phyloP scores from a whole-genome alignment of 805 yeast species.

The Starmera caribaea region DNA sequence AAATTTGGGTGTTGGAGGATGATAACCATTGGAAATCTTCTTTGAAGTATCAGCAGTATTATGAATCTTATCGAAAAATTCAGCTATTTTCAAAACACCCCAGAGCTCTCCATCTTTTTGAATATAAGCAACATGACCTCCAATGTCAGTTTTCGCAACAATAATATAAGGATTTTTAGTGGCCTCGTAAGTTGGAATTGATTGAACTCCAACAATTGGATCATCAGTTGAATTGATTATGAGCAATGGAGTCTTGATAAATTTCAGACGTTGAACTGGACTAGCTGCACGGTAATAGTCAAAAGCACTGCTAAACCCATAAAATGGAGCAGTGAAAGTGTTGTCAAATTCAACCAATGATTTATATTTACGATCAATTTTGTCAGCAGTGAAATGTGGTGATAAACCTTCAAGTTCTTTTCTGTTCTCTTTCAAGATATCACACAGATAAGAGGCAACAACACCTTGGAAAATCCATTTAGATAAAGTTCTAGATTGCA shows the following conservation, averaged over 20 bases:
- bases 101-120: slow-evolving; percentile 36
- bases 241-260: slow-evolving; percentile 52
- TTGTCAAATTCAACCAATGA: slow-evolving; percentile 51
- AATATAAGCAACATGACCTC: slow-evolving; percentile 60
- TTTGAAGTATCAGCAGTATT: slow-evolving; percentile 17
- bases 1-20: slow-evolving; percentile 9
- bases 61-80: slow-evolving; percentile 29
- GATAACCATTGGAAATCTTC: slow-evolving; percentile 8
- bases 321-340: slow-evolving; percentile 46
- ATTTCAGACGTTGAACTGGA: slow-evolving; percentile 44
- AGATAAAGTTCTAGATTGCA: slow-evolving; percentile 29
- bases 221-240: slow-evolving; percentile 59
- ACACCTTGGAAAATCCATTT: slow-evolving; percentile 31
- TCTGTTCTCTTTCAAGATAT: slow-evolving; percentile 35
- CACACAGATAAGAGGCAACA: slow-evolving; percentile 30
- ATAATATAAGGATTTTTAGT: slow-evolving; percentile 47
- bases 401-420: slow-evolving; percentile 20
- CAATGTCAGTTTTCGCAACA: slow-evolving; percentile 49
- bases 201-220: slow-evolving; percentile 48
- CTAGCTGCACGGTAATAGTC: slow-evolving; percentile 61
- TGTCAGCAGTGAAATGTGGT: slow-evolving; percentile 23
- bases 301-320: slow-evolving; percentile 52
- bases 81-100: slow-evolving; percentile 33
- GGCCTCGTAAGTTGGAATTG: slow-evolving; percentile 43
- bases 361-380: slow-evolving; percentile 26